These are phyloP conservation scores for Serendipita sp. DNA, from an alignment of 1,284 basidiomycete genomes.

Conservation along the genomic window DNA sequence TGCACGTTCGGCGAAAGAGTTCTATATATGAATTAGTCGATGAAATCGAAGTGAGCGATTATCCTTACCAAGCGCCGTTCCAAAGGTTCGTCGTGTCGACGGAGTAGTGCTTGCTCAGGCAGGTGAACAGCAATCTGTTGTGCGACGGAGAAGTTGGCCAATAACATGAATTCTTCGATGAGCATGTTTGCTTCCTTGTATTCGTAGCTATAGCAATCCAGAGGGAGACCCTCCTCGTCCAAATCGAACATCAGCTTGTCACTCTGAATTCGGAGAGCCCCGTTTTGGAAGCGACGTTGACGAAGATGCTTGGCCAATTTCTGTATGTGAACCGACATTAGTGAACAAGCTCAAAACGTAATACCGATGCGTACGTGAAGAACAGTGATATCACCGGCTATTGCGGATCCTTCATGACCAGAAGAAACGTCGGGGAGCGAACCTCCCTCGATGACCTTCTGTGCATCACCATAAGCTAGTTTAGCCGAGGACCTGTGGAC, in stretches of 20 bases:
- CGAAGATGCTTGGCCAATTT: constrained; percentile 62
- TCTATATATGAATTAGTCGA: constrained; percentile 27
- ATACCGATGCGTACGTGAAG: constrained; percentile 32
- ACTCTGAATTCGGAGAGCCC: constrained; percentile 64
- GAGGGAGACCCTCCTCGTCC: constrained; percentile 70
- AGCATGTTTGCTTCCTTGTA: constrained; percentile 64
- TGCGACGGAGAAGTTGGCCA: constrained; percentile 81
- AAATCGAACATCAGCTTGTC: constrained; percentile 66
- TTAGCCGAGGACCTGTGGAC: constrained; percentile 64
- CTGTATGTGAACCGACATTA: constrained; percentile 12
- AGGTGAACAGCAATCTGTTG: constrained; percentile 86
- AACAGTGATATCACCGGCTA: constrained; percentile 64
- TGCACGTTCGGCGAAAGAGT: constrained; percentile 65
- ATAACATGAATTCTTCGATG: constrained; percentile 94
- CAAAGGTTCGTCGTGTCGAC: constrained; percentile 85
- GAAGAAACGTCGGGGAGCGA: constrained; percentile 37
- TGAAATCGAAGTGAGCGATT: constrained; percentile 8
- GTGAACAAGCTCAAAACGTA: too few species aligned
- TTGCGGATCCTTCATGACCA: constrained; percentile 42
- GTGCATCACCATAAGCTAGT: constrained; percentile 71
- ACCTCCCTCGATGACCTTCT: constrained; percentile 68
- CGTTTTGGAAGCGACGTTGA: constrained; percentile 61
- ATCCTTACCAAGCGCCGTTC: constrained; percentile 68
- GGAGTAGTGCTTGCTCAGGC: constrained; percentile 87
- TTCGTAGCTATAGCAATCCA: constrained; percentile 59